These are phyloP conservation scores for Scytalidium sp. DNA, from an alignment of 2,329 filamentous ascomycete species.

Conservation along the genomic window DNA sequence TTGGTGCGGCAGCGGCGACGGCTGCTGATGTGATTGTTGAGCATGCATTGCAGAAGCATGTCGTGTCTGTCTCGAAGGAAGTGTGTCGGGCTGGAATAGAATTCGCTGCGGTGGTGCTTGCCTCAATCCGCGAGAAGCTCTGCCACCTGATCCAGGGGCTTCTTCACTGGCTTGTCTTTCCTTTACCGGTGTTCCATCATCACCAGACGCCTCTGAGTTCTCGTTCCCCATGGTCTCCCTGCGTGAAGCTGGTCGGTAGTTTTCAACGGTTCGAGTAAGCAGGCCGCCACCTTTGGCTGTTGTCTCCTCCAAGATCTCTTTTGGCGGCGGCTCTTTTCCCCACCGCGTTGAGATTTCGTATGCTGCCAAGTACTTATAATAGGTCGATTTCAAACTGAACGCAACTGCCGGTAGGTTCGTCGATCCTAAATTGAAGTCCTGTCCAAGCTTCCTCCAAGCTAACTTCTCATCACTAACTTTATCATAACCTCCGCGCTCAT, in stretches of 20 bases:
- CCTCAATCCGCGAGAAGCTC: conserved; percentile 64
- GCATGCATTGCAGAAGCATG: conserved; percentile 46
- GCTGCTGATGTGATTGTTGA: conserved; percentile 21
- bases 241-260: conserved; percentile 55
- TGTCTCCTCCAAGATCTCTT: conserved; percentile 77
- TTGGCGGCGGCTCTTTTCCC: conserved; percentile 78
- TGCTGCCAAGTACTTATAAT: conserved; percentile 85
- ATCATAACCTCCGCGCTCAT: conserved; percentile 80
- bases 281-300: conserved; percentile 78
- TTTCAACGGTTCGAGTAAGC: conserved; percentile 75
- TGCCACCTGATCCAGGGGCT: conserved; percentile 48
- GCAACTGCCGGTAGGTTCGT: conserved; percentile 79
- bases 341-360: conserved; percentile 81
- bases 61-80: conserved; percentile 60
- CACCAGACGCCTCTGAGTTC: conserved; percentile 57
- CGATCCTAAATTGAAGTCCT: conserved; percentile 71
- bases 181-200: conserved; percentile 56
- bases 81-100: conserved; percentile 79
- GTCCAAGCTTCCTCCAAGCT: conserved; percentile 75
- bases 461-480: conserved; percentile 80
- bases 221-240: conserved; percentile 42
- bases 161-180: conserved; percentile 48
- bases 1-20: conserved; percentile 14
- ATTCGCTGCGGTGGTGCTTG: conserved; percentile 83
- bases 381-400: conserved; percentile 81